phyloP scores from a whole-genome alignment of 257 asterid species.

The Solanum piurae region DNA sequence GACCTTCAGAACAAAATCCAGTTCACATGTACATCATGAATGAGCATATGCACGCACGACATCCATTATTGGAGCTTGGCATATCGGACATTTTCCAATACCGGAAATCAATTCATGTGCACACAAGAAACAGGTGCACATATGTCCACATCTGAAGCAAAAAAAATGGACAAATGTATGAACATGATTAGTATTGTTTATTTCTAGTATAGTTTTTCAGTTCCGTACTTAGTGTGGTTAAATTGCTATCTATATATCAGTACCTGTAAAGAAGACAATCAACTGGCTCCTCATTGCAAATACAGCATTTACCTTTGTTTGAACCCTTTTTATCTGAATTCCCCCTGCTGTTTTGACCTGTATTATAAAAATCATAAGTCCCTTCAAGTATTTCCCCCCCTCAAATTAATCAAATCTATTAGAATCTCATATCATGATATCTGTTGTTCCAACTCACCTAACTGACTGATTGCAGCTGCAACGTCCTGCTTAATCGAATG shows the following conservation, averaged over 20 bases:
- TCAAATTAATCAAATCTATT: background rate
- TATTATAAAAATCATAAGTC: background rate
- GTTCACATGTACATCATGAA: conserved; percentile 18
- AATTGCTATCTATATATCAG: background rate
- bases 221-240: background rate
- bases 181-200: background rate
- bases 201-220: background rate
- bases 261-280: conserved; percentile 79
- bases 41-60: conserved; percentile 38
- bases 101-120: conserved; percentile 56
- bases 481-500: conserved; percentile 47
- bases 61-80: conserved; percentile 63
- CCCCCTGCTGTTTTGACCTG: conserved; percentile 31
- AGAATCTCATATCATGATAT: background rate
- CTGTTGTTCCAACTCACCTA: conserved; percentile 29
- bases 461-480: conserved; percentile 21
- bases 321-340: conserved; percentile 6
- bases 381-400: background rate
- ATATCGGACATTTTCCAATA: conserved; percentile 64
- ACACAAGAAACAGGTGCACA: conserved; percentile 80
- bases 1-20: conserved; percentile 17
- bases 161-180: background rate
- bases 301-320: conserved; percentile 37
- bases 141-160: conserved; percentile 74
- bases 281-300: conserved; percentile 50